Percentiles rank a stretch among this genome's conserved stretches.
These are phyloP conservation scores for Tetrahymena malaccensis DNA, from an alignment of 73 alveolate species.

Conservation along the genomic window DNA sequence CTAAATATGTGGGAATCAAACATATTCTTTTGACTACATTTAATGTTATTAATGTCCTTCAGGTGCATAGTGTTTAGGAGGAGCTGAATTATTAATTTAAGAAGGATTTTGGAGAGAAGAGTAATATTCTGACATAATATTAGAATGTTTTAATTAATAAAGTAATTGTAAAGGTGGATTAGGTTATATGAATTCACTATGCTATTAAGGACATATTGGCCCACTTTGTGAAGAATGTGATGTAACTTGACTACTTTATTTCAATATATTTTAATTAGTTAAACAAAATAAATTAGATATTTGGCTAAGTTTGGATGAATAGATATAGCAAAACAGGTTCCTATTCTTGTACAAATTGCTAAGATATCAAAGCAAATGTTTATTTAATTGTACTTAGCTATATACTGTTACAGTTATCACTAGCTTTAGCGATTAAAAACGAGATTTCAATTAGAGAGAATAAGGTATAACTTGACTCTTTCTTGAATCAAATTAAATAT, in stretches of 20 bases:
- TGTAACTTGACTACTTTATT: background rate
- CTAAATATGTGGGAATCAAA: background rate
- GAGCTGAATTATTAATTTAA: background rate
- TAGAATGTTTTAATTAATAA: background rate
- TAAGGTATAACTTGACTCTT: background rate
- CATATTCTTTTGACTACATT: background rate
- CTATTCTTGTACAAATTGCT: background rate
- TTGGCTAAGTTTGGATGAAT: background rate
- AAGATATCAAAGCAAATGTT: background rate
- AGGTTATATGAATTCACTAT: background rate
- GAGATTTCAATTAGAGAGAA: background rate
- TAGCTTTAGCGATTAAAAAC: background rate
- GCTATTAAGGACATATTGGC: background rate
- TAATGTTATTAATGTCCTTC: background rate
- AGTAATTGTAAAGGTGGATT: background rate
- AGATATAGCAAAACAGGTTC: background rate
- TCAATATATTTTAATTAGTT: background rate
- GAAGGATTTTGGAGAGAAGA: background rate
- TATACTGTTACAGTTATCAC: background rate
- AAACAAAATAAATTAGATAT: background rate
- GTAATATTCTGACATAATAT: background rate
- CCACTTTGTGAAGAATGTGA: background rate
- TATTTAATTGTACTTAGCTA: background rate
- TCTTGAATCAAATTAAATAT: background rate
- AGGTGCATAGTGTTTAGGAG: background rate